Base-by-base conservation (phyloP, 768 basidiomycete genomes). In the Termitomyces sp. region DNA sequence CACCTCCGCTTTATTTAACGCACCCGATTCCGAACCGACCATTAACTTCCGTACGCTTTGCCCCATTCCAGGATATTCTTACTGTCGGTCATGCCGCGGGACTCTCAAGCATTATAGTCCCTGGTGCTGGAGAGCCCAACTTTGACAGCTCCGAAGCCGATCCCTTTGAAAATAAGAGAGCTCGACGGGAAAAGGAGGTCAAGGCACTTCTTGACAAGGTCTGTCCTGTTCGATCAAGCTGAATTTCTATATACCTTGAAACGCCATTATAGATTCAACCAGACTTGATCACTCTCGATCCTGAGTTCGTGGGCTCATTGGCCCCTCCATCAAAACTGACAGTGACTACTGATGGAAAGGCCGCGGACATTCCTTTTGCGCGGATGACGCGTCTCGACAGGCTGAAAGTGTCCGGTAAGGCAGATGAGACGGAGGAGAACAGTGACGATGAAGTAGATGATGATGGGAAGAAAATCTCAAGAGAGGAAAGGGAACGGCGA, bases 61-160 rank as follows among this genome's bases (percentile, higher is more conserved):
- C 87, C 61, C 96, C 94, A 13, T 95, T 88, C 76, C 88, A 90
- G 65, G 94, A 96, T 71, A 75, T 91, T 30, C 80, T 96, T 22
- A 87, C 86, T 0, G 75, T 95, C 45, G 89, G 92, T 1, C 94
- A 95, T 68, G 68, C 79, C 5, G 77, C 76, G 0, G 96, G 96
- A 0, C 75, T 98, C 18, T 91, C 91, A 4, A 89, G 83, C 43
- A 81, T 98, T 52, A 78, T 98, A 55, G 87, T 98, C 0, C 97
- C 97, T 0, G 96, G 96, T 28, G 75, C 87, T 9, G 97, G 96
- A 35, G 95, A 98, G 70, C 85, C 95, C 47, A 94, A 97, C 77
- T 96, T 94, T 69, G 97, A 99, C 67, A 90, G 88, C 58, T 70
- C 80, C 14, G 97, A 98, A 70, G 92, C 93, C 0, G 95, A 99